A percentile compares a stretch with the other conserved stretches of the same genome.
Conservation (phyloP, 1,284 basidiomycete species). For the Ustilago trichophora region DNA sequence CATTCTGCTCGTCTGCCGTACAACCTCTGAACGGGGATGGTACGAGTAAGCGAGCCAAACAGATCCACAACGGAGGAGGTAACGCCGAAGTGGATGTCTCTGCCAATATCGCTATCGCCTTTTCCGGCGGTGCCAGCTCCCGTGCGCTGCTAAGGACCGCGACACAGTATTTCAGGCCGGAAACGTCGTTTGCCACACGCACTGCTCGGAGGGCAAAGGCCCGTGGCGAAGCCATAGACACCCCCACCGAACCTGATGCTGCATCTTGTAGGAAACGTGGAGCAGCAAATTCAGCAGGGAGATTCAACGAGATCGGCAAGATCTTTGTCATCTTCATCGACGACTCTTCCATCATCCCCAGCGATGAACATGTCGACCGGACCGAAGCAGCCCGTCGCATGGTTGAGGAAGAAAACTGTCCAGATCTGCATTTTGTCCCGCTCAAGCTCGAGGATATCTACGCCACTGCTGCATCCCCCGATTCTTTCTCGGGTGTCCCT, state of each 20-base stretch:
- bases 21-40: too few species aligned
- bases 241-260: too few species aligned
- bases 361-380: conserved; percentile 30
- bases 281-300: conserved; percentile 14
- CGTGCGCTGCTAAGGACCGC: conserved; percentile 29
- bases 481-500: not conserved
- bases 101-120: conserved; percentile 31
- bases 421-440: conserved; percentile 37
- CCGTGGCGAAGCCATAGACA: conserved; percentile 1
- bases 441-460: conserved; percentile 50
- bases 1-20: too few species aligned
- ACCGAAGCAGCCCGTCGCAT: too few species aligned
- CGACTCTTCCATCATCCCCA: conserved; percentile 31
- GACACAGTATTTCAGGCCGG: conserved; percentile 32
- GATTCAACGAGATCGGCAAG: conserved; percentile 48
- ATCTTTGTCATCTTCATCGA: conserved; percentile 59
- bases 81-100: conserved; percentile 29
- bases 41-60: conserved; percentile 13
- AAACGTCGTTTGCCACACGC: conserved; percentile 11
- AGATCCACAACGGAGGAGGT: conserved; percentile 24
- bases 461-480: not conserved
- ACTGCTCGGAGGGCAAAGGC: conserved; percentile 5
- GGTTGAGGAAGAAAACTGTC: conserved; percentile 36
- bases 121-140: conserved; percentile 28
- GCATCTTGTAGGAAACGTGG: too few species aligned